Conservation (phyloP, 768 basidiomycete species). For the Boletus sp. region DNA sequence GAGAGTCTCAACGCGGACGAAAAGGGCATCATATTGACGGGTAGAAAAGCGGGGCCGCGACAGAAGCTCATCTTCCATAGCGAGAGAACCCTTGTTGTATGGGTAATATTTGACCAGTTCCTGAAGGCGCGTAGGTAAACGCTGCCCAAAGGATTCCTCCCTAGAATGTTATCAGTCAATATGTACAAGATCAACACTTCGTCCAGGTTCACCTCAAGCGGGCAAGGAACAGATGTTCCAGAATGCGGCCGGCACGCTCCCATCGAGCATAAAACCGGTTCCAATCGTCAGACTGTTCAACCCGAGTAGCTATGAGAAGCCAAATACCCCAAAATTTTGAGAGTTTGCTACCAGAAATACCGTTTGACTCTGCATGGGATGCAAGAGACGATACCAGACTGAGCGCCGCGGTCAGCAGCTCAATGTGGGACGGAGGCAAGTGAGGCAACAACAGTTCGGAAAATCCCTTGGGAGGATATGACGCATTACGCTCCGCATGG, state of each 20-base stretch:
- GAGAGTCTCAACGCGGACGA: conserved; percentile 62
- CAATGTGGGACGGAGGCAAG: conserved; percentile 54
- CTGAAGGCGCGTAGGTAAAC: conserved; percentile 65
- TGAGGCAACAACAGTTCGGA: conserved; percentile 58
- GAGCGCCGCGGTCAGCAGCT: conserved; percentile 55
- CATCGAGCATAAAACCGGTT: conserved; percentile 65
- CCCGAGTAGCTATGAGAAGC: conserved; percentile 53
- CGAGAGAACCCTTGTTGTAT: conserved; percentile 38
- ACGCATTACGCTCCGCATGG: conserved; percentile 51
- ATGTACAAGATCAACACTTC: neutral
- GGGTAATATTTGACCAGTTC: conserved; percentile 73
- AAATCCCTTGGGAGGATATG: conserved; percentile 64
- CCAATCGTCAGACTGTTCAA: conserved; percentile 57
- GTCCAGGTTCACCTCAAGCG: conserved; percentile 54
- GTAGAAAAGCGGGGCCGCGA: conserved; percentile 69
- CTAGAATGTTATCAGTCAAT: conserved; percentile 33
- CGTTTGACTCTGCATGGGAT: conserved; percentile 65
- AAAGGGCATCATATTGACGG: conserved; percentile 57
- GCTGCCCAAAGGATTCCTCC: conserved; percentile 51
- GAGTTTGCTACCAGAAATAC: conserved; percentile 75
- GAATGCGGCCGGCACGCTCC: conserved; percentile 66
- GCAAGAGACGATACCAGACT: conserved; percentile 68
- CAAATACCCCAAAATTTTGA: conserved; percentile 72
- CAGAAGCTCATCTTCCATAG: conserved; percentile 43
- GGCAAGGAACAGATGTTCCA: conserved; percentile 76